Base-by-base conservation (phyloP, 2,329 filamentous ascomycete genomes). In the Cladosporium velox region DNA sequence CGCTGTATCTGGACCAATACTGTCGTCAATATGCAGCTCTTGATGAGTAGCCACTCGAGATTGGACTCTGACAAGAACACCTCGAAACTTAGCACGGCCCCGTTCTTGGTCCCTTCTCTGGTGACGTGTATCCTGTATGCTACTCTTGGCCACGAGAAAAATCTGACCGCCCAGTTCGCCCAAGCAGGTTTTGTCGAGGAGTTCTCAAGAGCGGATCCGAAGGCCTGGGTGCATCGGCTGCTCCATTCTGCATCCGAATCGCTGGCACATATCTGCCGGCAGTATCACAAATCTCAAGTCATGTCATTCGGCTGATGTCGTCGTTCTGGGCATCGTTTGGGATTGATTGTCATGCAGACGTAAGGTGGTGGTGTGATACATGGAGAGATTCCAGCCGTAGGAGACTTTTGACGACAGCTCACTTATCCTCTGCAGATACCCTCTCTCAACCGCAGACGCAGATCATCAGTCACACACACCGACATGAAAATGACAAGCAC, bases 361-460 rank as follows among this genome's bases (percentile, higher is more conserved):
- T 21, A 47, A 12, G n/a, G 41, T 12, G 28, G 52, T 55, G 52
- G 52, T 24, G 32, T 55, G 52, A 55, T 55, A n/a, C 28, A 11
- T 34, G 18, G 28, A 24, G 30, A 34, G 51, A 54, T 7, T 54
- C 28, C 51, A 54, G 28, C 12, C 5, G 52, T 1, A 34, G 18
- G 34, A 12, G 26, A 54, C 12, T 18, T 4, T 28, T 32, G 51
- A 54, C 10, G n/a, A 47, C 26, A 32, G 11, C 51, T 10, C 51
- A 54, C 30, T 55, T 10, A 21, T 41, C 24, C 4, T 38, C 21
- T 58, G 34, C 32, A n/a, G 55, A 41, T 15, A 8, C 28, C 54
- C 41, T 14, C n/a, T 28, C 55, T 58, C 55, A 58, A 34, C 55
- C 12, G 34, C 55, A 58, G 32, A 58, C 38, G 34, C 24, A 34